These are phyloP conservation scores for Sophora flavescens DNA, from an alignment of 306 rosid species.

Conservation along the genomic window DNA sequence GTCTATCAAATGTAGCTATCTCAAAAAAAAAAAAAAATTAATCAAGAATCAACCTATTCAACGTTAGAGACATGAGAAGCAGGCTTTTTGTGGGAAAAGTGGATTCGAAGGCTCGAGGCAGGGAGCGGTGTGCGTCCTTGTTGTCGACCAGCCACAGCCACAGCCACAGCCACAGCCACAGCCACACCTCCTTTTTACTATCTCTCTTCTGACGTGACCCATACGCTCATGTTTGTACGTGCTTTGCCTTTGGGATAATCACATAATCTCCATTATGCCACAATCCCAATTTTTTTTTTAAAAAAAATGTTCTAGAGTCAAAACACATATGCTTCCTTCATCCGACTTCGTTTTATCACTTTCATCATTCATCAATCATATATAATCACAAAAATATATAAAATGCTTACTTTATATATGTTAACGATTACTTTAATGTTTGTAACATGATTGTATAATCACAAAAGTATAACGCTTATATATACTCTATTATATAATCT, in stretches of 20 bases:
- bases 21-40: background rate
- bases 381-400: background rate
- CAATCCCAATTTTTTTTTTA: background rate
- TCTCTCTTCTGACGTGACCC: constrained; percentile 64
- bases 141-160: constrained; percentile 55
- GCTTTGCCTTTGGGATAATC: constrained; percentile 9
- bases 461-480: background rate
- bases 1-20: background rate
- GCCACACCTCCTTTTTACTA: constrained; percentile 42
- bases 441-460: background rate
- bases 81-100: constrained; percentile 19
- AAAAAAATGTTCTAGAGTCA: background rate
- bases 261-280: constrained; percentile 11
- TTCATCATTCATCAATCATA: background rate
- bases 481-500: background rate
- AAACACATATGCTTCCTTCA: background rate
- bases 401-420: too few species aligned
- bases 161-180: constrained; percentile 35
- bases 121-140: constrained; percentile 43
- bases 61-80: constrained; percentile 31
- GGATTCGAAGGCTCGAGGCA: background rate
- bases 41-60: background rate
- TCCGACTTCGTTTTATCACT: background rate
- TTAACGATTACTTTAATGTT: background rate
- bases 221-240: constrained; percentile 50